phyloP scores from a whole-genome alignment of 2,329 filamentous ascomycete genomes.

The Pseudogymnoascus sp. region DNA sequence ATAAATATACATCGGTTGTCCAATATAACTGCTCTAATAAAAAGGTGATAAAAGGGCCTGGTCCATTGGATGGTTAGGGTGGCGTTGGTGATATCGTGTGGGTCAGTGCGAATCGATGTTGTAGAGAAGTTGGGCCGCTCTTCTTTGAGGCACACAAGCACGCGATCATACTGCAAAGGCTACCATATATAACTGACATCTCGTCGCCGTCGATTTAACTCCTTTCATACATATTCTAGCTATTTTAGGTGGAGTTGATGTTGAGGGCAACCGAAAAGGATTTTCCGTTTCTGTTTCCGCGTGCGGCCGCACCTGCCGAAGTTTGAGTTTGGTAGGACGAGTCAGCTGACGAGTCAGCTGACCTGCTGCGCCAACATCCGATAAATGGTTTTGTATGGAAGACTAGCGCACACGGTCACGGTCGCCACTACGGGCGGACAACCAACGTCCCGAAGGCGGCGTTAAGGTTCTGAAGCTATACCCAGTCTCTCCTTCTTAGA shows the following conservation, averaged over 20 bases:
- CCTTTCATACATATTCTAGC: background rate
- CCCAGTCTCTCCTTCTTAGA: background rate
- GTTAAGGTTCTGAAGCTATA: background rate
- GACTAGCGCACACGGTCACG: background rate
- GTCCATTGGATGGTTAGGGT: background rate
- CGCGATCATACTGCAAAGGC: background rate
- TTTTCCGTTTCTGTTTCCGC: background rate
- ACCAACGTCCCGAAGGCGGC: background rate
- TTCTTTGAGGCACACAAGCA: background rate
- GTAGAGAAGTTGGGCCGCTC: background rate
- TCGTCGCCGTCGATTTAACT: background rate
- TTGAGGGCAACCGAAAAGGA: background rate
- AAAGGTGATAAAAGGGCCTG: background rate
- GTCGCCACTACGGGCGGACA: background rate
- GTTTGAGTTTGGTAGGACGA: background rate
- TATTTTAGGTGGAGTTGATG: background rate
- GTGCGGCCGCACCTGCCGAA: background rate
- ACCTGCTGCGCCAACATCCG: background rate
- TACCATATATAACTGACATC: background rate
- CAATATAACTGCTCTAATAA: constrained; percentile 8
- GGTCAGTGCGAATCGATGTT: background rate
- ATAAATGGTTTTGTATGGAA: background rate
- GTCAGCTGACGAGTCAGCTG: background rate
- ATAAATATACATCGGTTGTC: constrained; percentile 1
- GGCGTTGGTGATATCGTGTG: background rate